phyloP scores from a whole-genome alignment of 1,284 basidiomycete species.

The Ustanciosporium gigantosporum region DNA sequence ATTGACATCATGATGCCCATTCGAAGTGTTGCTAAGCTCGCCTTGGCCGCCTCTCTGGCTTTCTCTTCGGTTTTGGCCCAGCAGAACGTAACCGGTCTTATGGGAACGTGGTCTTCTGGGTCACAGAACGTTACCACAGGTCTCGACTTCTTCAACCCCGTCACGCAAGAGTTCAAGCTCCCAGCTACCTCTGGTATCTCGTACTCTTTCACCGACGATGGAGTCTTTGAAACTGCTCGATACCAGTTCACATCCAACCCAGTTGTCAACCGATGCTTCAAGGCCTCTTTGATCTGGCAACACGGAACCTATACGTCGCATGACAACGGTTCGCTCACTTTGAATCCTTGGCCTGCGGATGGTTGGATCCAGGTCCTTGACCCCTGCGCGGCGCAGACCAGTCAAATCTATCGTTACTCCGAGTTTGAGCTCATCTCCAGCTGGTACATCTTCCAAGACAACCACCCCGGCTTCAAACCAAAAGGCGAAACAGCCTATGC shows the following conservation, averaged over 20 bases:
- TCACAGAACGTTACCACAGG: constrained; percentile 53
- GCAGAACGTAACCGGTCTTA: constrained; percentile 35
- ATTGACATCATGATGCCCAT: too few species aligned
- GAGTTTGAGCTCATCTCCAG: constrained; percentile 46
- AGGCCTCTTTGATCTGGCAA: constrained; percentile 56
- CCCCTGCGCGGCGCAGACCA: constrained; percentile 46
- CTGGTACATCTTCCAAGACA: constrained; percentile 49
- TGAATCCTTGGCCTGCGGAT: constrained; percentile 46
- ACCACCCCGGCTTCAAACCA: constrained; percentile 38
- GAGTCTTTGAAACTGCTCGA: constrained; percentile 49
- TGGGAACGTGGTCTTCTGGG: constrained; percentile 56
- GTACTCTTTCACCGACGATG: constrained; percentile 57
- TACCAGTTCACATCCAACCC: constrained; percentile 50
- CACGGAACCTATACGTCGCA: constrained; percentile 54
- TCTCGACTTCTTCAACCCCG: constrained; percentile 56
- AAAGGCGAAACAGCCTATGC: constrained; percentile 31
- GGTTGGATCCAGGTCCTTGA: constrained; percentile 52
- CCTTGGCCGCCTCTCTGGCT: constrained; percentile 2
- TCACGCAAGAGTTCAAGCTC: constrained; percentile 49
- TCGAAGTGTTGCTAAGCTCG: too few species aligned
- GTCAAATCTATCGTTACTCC: constrained; percentile 37
- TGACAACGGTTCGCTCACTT: constrained; percentile 46
- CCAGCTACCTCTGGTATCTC: constrained; percentile 50
- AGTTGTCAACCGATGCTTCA: constrained; percentile 50
- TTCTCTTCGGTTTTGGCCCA: constrained; percentile 4